Evolutionary conservation across 139 green algal species (phyloP), one percentile per base, ranked within the genome.

Genomic region (Chlamydomonas sphaeroides): DNA sequence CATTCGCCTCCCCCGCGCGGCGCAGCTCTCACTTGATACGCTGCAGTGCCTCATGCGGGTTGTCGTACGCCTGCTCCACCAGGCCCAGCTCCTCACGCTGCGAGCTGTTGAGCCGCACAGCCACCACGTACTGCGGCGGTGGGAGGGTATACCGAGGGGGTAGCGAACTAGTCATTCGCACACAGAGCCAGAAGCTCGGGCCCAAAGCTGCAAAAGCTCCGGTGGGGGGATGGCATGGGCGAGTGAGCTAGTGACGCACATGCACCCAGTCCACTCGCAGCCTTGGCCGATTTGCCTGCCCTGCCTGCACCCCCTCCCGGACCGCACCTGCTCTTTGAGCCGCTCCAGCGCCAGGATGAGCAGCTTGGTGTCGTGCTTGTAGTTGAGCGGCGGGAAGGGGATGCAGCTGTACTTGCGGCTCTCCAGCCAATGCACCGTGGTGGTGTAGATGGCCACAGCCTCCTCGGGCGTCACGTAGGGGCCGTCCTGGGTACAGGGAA

Each of bases 281-380:
- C n/a, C n/a, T n/a, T n/a, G n/a, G n/a, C n/a, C n/a, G n/a, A n/a
- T n/a, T n/a, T n/a, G n/a, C n/a, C n/a, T n/a, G n/a, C n/a, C n/a
- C n/a, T n/a, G n/a, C n/a, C n/a, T n/a, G n/a, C n/a, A n/a, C n/a
- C n/a, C n/a, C n/a, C n/a, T n/a, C n/a, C n/a, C n/a, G n/a, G n/a
- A n/a, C n/a, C n/a, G 93, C n/a, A 94, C 97, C 90, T 99, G n/a
- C 93, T 99, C 97, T 94, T 99, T 99, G 20, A 99, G 92, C 36
- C 96, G 93, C 91, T 99, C 97, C 84, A 99, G 91, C 38, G 96
- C 96, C 83, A 99, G 93, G 87, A 99, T 99, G 68, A 99, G 93
- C 86, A 99, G 93, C 96, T 99, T 99, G 83, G 96, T 99, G 93
- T 99, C 97, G 84, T 99, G 97, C 93, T 99, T 99, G 94, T 99